A percentile compares a stretch with the other conserved stretches of the same genome.
These are phyloP conservation scores for Thalassiosira profunda DNA, from an alignment of 108 stramenopile genomes.

Conservation along the genomic window DNA sequence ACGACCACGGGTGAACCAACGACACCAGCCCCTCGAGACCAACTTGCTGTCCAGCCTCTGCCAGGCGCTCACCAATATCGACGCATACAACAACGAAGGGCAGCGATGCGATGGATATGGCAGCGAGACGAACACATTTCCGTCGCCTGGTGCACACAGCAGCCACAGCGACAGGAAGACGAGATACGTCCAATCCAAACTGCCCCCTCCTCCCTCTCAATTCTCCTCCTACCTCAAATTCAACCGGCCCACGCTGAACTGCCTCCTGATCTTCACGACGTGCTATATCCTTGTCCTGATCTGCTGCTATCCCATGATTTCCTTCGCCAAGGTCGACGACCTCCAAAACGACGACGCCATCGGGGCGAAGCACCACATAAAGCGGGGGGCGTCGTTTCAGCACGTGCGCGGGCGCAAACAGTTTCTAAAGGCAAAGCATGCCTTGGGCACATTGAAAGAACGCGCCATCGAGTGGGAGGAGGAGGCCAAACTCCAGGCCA, in stretches of 20 bases:
- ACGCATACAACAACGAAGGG: conserved; percentile 14
- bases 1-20: background rate
- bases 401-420: conserved; percentile 28
- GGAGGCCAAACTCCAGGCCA: conserved; percentile 3
- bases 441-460: conserved; percentile 25
- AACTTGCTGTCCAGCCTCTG: conserved; percentile 18
- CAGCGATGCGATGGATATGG: background rate
- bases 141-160: background rate
- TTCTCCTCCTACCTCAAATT: conserved; percentile 28
- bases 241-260: background rate
- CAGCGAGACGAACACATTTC: background rate
- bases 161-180: background rate
- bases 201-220: conserved; percentile 6
- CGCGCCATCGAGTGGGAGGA: conserved; percentile 29
- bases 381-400: conserved; percentile 25
- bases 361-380: conserved; percentile 6
- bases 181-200: background rate
- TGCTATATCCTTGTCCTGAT: conserved; percentile 31
- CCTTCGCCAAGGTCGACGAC: conserved; percentile 1
- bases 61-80: conserved; percentile 22
- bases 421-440: background rate
- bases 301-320: conserved; percentile 38
- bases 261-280: conserved; percentile 6
- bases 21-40: conserved; percentile 6
- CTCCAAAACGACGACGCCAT: conserved; percentile 17